Conservation (phyloP, 2,329 filamentous ascomycete genomes). For the Epichloe scottii region DNA sequence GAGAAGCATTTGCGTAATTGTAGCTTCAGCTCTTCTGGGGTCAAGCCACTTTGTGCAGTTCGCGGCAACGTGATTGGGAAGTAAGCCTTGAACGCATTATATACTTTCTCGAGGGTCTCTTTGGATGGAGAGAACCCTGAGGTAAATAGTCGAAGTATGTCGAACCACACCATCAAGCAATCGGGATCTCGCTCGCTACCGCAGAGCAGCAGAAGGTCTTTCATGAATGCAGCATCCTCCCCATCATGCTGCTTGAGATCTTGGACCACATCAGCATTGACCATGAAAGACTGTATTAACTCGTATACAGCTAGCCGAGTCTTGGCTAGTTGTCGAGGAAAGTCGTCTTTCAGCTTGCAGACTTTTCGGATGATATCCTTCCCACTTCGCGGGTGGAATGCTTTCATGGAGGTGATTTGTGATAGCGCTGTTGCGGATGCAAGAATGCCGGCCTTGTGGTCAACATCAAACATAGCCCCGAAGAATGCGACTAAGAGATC, state of each 20-base stretch:
- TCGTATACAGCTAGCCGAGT: slow-evolving; percentile 41
- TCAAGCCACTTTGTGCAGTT: slow-evolving; percentile 38
- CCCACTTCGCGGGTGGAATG: slow-evolving; percentile 36
- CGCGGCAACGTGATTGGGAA: slow-evolving; percentile 46
- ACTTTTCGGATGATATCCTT: slow-evolving; percentile 36
- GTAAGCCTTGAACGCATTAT: slow-evolving; percentile 44
- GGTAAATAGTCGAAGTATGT: slow-evolving; percentile 32
- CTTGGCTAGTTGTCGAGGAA: slow-evolving; percentile 36
- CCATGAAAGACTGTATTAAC: slow-evolving; percentile 32
- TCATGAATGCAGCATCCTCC: slow-evolving; percentile 31
- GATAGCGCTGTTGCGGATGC: slow-evolving; percentile 40
- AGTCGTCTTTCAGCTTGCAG: slow-evolving; percentile 42
- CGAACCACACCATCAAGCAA: slow-evolving; percentile 46
- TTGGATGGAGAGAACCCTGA: slow-evolving; percentile 30
- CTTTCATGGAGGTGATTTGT: slow-evolving; percentile 35
- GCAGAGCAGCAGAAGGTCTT: slow-evolving; percentile 37
- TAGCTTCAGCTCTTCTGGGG: slow-evolving; percentile 42
- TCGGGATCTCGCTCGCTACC: slow-evolving; percentile 43
- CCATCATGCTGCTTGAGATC: slow-evolving; percentile 34
- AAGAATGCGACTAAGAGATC: slow-evolving; percentile 41
- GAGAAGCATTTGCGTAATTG: slow-evolving; percentile 42
- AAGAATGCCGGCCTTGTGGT: slow-evolving; percentile 46
- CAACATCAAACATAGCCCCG: slow-evolving; percentile 44
- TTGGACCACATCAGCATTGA: slow-evolving; percentile 27
- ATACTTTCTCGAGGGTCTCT: slow-evolving; percentile 36